phyloP scores from a whole-genome alignment of 106 monocot species.

The Dactylorhiza incarnata region DNA sequence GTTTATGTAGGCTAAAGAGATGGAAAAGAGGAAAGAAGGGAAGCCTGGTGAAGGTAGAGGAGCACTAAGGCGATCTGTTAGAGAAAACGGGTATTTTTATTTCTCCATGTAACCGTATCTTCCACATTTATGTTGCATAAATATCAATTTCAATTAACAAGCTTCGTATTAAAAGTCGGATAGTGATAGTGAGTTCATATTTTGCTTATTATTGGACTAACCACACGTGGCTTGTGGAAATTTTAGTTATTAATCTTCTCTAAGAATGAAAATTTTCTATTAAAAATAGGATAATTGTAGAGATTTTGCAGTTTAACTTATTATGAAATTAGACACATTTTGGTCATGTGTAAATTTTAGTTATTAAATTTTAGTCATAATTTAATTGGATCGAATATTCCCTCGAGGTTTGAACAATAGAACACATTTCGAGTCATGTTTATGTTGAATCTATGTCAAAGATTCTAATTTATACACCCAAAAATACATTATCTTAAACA shows the following conservation, averaged over 20 bases:
- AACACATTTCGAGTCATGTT: not conserved
- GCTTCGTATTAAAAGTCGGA: too few species aligned
- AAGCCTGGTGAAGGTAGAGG: constrained; percentile 90
- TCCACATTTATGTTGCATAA: not conserved
- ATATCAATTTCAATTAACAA: not conserved
- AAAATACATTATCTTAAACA: too few species aligned
- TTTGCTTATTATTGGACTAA: too few species aligned
- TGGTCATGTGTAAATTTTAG: not conserved
- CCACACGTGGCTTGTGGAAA: not conserved
- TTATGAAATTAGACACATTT: not conserved
- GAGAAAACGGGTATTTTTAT: constrained; percentile 78
- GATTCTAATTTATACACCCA: not conserved
- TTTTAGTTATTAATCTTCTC: not conserved
- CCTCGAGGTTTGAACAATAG: not conserved
- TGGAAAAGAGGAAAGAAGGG: constrained; percentile 98
- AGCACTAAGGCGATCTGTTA: constrained; percentile 87
- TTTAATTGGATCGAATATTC: not conserved
- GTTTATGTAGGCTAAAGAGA: constrained; percentile 69
- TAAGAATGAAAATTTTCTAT: not conserved
- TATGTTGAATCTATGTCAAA: not conserved
- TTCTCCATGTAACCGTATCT: constrained; percentile 4
- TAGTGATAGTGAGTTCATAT: too few species aligned
- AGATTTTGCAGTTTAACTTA: not conserved
- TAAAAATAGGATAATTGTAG: not conserved
- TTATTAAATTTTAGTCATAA: not conserved